phyloP scores from a whole-genome alignment of 768 basidiomycete genomes.

The Cyathus striatus region DNA sequence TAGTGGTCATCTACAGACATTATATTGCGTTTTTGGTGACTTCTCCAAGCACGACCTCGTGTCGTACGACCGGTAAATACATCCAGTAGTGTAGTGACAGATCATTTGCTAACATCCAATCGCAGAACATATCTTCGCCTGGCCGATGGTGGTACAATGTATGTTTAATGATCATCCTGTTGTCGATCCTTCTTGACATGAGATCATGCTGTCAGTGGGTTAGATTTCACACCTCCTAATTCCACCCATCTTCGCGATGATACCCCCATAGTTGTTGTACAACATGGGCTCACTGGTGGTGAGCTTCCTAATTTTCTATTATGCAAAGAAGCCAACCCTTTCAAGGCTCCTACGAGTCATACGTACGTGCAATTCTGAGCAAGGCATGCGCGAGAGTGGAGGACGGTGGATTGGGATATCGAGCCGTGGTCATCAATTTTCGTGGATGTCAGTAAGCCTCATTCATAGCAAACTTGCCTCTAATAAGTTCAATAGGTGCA shows the following conservation, averaged over 20 bases:
- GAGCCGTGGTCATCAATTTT: constrained; percentile 89
- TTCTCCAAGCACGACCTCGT: constrained; percentile 54
- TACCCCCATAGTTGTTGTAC: constrained; percentile 51
- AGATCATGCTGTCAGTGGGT: constrained; percentile 36
- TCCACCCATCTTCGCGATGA: constrained; percentile 28
- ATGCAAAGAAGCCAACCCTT: constrained; percentile 4
- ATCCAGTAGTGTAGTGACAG: background rate
- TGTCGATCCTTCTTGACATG: background rate
- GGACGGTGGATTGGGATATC: constrained; percentile 85
- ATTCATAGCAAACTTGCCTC: background rate
- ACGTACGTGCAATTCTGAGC: constrained; percentile 78
- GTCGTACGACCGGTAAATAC: constrained; percentile 46
- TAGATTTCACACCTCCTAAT: constrained; percentile 57
- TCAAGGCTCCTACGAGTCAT: constrained; percentile 85
- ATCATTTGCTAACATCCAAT: constrained; percentile 1
- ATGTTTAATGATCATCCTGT: constrained; percentile 13
- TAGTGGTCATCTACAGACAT: constrained; percentile 63
- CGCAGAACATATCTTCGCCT: constrained; percentile 42
- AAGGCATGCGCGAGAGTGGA: constrained; percentile 65
- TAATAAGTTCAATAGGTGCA: constrained; percentile 50
- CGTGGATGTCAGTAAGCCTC: constrained; percentile 68
- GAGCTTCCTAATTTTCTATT: background rate
- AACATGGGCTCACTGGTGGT: constrained; percentile 55
- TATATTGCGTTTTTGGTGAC: constrained; percentile 55
- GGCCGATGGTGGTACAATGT: constrained; percentile 65